These are phyloP conservation scores for Aspergillus phoenicis DNA, from an alignment of 2,329 filamentous ascomycete species.

Conservation along the genomic window DNA sequence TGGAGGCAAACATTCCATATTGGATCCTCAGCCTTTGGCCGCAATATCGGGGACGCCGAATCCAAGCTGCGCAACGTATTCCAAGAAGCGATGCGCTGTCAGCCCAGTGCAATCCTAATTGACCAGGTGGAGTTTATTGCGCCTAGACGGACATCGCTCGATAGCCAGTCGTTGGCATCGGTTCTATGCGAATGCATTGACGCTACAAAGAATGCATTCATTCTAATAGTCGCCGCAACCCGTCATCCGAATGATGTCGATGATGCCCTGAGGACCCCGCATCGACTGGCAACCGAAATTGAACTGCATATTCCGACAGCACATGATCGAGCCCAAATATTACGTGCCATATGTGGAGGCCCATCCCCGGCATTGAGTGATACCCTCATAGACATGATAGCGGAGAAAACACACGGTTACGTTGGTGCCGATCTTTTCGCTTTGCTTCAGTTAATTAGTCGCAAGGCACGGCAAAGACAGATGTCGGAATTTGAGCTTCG, in stretches of 20 bases:
- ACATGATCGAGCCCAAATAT: conserved; percentile 70
- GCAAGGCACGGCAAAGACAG: conserved; percentile 42
- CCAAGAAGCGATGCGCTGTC: conserved; percentile 65
- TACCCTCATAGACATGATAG: conserved; percentile 61
- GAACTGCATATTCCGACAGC: conserved; percentile 77
- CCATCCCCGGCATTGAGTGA: conserved; percentile 55
- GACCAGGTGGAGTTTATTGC: conserved; percentile 75
- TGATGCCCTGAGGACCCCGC: conserved; percentile 63
- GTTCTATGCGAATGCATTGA: conserved; percentile 47
- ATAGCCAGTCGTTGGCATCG: conserved; percentile 40
- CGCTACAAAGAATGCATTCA: conserved; percentile 50
- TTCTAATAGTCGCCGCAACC: conserved; percentile 76
- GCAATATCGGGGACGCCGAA: conserved; percentile 47
- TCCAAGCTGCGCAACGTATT: conserved; percentile 68
- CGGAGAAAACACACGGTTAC: conserved; percentile 81
- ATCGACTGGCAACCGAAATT: conserved; percentile 68
- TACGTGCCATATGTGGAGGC: conserved; percentile 59
- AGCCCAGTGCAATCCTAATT: conserved; percentile 78
- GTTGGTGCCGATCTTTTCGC: conserved; percentile 75
- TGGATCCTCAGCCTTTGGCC: conserved; percentile 36
- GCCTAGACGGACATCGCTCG: conserved; percentile 57
- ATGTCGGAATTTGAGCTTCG: conserved; percentile 17
- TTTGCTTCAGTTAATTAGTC: conserved; percentile 60
- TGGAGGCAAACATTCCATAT: conserved; percentile 69
- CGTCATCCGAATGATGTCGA: conserved; percentile 74